Base-by-base conservation (phyloP, 2,329 filamentous ascomycete species). In the Nothophaeocryptopus gaeumannii region DNA sequence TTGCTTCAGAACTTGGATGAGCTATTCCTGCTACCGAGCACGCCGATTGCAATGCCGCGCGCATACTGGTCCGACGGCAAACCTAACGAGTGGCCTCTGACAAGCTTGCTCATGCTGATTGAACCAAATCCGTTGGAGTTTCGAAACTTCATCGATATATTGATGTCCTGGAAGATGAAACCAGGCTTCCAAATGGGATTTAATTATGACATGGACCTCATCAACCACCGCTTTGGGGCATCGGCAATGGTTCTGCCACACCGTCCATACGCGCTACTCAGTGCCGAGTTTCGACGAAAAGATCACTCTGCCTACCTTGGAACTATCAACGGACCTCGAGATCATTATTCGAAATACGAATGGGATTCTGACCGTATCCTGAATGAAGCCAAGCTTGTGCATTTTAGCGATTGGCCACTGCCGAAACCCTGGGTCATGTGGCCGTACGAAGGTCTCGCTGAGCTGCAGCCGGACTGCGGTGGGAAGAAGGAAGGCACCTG, bases 321-420 rank as follows among this genome's bases (percentile, higher is more conserved):
- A 1, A 78, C 78, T 11, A 55, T 53, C 37, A 55, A 60, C 36
- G 61, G 72, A 1, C 81, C 7, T 75, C 77, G 56, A 41, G 50
- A 50, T 20, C 30, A 56, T 57, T 69, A 20, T 67, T 73, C 3
- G 78, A 81, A 54, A 29, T 55, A 55, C 13, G 58, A 59, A 61
- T 88, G 84, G 82, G 79, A 86, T 59, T 74, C 83, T 1, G 69
- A 81, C 16, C 70, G 66, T 20, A 74, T 76, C 1, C 72, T 80
- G 50, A 73, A 74, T 9, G 82, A 86, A 60, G 80, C 82, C 8
- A 86, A 85, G 58, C 73, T 85, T 7, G 71, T 88, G 1, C 84
- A 88, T 64, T 88, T 88, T 63, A 85, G 81, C 11, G 85, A 88
- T 61, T 86, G 81, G 80, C 85, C 85, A 1, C 59, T 87, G 9